Evolutionary conservation across 306 rosid genomes (phyloP).

Genomic region (Oemleria cerasiformis): DNA sequence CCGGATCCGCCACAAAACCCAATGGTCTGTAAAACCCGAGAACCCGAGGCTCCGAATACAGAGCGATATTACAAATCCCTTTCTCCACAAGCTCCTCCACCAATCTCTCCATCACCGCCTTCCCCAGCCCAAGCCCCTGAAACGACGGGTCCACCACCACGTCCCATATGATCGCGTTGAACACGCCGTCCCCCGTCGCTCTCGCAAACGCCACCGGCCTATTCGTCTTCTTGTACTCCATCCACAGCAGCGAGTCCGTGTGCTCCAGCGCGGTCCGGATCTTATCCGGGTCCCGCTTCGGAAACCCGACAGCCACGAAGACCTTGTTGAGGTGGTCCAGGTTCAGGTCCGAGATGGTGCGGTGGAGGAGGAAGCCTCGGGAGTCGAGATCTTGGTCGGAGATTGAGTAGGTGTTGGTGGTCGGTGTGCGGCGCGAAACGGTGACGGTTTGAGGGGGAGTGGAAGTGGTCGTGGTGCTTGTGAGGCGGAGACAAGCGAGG

Average conservation of each 20-base stretch:
- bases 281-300: slow-evolving; percentile 49
- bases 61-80: slow-evolving; percentile 67
- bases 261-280: slow-evolving; percentile 68
- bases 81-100: slow-evolving; percentile 38
- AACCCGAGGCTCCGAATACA: slow-evolving; percentile 83
- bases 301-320: slow-evolving; percentile 88
- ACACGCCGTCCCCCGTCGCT: slow-evolving; percentile 92
- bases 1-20: slow-evolving; percentile 86
- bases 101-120: slow-evolving; percentile 78
- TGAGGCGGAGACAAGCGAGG: slow-evolving; percentile 23
- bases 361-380: no score
- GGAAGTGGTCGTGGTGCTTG: slow-evolving; percentile 1
- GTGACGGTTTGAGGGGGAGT: slow-evolving; percentile 26
- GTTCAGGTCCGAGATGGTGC: slow-evolving; percentile 37
- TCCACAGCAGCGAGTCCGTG: slow-evolving; percentile 71
- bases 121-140: slow-evolving; percentile 84
- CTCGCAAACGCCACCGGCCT: slow-evolving; percentile 80
- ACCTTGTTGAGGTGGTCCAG: slow-evolving; percentile 67
- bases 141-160: slow-evolving; percentile 91
- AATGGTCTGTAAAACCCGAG: slow-evolving; percentile 80
- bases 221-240: slow-evolving; percentile 54
- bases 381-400: background rate
- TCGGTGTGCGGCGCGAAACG: slow-evolving; percentile 32
- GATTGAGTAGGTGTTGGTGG: slow-evolving; percentile 14
- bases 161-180: slow-evolving; percentile 92